phyloP scores from a whole-genome alignment of 1,284 basidiomycete species.

The Papiliotrema laurentii region DNA sequence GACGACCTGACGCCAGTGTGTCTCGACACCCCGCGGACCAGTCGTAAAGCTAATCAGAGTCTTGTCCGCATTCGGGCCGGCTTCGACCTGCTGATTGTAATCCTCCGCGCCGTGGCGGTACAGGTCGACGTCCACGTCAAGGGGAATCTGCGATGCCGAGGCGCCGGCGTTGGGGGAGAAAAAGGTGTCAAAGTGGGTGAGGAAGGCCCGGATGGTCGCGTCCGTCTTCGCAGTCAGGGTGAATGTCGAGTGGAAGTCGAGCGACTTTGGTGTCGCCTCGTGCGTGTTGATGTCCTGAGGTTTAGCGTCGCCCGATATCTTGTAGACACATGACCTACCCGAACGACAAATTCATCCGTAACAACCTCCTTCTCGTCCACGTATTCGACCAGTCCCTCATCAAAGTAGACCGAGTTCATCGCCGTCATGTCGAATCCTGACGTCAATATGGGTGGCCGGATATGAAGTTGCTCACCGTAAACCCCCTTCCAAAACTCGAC shows the following conservation, averaged over 20 bases:
- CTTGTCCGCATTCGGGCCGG: not conserved
- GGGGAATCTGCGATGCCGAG: conserved; percentile 50
- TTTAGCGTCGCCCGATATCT: not conserved
- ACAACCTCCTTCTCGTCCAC: conserved; percentile 66
- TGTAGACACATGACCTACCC: conserved; percentile 51
- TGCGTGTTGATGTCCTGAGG: conserved; percentile 66
- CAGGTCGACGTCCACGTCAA: conserved; percentile 37
- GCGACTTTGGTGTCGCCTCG: conserved; percentile 61
- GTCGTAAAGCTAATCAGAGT: conserved; percentile 78
- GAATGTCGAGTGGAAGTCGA: conserved; percentile 75
- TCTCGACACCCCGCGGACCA: conserved; percentile 71
- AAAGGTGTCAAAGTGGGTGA: conserved; percentile 93
- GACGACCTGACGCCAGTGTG: conserved; percentile 98
- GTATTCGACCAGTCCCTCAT: conserved; percentile 77
- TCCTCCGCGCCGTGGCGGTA: conserved; percentile 30
- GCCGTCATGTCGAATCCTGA: conserved; percentile 76
- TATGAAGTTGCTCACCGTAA: conserved; percentile 59
- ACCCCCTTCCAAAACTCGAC: conserved; percentile 87
- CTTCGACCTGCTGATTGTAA: conserved; percentile 6
- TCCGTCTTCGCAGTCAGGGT: conserved; percentile 59
- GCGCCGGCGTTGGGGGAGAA: conserved; percentile 62
- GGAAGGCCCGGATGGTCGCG: conserved; percentile 70
- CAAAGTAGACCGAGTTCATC: conserved; percentile 63
- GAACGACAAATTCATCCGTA: conserved; percentile 63
- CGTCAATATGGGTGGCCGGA: not conserved